A percentile compares a stretch with the other conserved stretches of the same genome.
These are phyloP conservation scores for Esteya vermicola DNA, from an alignment of 2,329 filamentous ascomycete species.

Conservation along the genomic window DNA sequence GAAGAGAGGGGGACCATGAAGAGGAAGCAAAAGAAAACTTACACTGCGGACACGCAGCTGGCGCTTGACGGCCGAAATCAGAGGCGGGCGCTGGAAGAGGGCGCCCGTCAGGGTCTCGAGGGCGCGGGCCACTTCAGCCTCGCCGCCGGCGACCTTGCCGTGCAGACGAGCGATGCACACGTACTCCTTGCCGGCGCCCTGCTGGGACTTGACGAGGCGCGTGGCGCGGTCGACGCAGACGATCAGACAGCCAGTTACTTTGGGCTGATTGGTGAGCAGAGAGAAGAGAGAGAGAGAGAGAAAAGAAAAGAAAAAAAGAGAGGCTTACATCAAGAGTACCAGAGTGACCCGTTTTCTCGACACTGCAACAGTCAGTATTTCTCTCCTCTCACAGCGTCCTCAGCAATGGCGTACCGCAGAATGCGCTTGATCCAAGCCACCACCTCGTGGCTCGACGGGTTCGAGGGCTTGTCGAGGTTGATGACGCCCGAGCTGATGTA, in stretches of 20 bases:
- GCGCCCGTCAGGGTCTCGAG: conserved; percentile 94
- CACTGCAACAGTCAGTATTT: conserved; percentile 30
- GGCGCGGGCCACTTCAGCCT: conserved; percentile 83
- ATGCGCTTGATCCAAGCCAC: conserved; percentile 99
- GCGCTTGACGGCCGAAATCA: conserved; percentile 98
- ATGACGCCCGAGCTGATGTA: conserved; percentile 97
- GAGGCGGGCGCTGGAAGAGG: conserved; percentile 87
- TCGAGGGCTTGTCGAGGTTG: conserved; percentile 95
- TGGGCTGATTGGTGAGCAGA: conserved; percentile 34
- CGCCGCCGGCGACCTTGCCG: conserved; percentile 85
- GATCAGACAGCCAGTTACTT: conserved; percentile 51
- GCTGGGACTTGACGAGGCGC: conserved; percentile 94
- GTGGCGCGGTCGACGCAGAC: conserved; percentile 78
- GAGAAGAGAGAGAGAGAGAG: neutral
- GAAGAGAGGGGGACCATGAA: neutral
- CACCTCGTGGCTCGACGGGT: conserved; percentile 96
- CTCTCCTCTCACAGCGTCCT: neutral
- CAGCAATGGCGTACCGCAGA: conserved; percentile 48
- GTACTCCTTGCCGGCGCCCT: conserved; percentile 98
- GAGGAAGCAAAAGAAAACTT: neutral
- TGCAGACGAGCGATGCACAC: conserved; percentile 91
- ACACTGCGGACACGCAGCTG: conserved; percentile 88
- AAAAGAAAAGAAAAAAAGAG: neutral
- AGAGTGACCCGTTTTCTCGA: conserved; percentile 95
- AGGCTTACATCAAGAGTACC: conserved; percentile 64